phyloP scores from a whole-genome alignment of 1,284 basidiomycete species.

The Cystobasidiaceae sp. region DNA sequence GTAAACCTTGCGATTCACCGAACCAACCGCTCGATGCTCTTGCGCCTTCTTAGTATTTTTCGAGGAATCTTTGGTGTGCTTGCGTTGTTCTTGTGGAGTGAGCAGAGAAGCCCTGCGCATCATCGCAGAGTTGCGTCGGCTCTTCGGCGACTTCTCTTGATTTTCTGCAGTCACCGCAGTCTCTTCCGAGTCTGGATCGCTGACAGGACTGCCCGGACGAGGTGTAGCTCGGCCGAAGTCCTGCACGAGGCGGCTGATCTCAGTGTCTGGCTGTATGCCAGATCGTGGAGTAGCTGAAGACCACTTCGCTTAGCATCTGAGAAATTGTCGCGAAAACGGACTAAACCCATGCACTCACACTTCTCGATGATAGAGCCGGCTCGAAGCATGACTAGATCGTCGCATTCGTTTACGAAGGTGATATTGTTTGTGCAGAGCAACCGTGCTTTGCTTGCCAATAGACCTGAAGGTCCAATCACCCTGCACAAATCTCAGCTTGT shows the following conservation, averaged over 20 bases:
- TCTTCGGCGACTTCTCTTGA: constrained; percentile 2
- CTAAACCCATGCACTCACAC: neutral
- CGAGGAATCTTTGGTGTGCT: neutral
- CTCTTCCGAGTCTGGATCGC: constrained; percentile 38
- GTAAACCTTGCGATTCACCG: constrained; percentile 74
- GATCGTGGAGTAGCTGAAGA: constrained; percentile 11
- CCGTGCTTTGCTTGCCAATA: constrained; percentile 78
- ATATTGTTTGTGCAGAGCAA: constrained; percentile 87
- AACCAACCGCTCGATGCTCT: constrained; percentile 76
- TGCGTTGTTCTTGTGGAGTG: constrained; percentile 1
- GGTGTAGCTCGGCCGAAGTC: constrained; percentile 49
- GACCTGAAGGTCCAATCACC: constrained; percentile 80
- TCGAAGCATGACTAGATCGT: constrained; percentile 73
- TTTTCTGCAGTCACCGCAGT: constrained; percentile 3
- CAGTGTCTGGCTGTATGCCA: constrained; percentile 62
- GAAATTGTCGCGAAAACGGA: neutral
- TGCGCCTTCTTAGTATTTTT: constrained; percentile 52
- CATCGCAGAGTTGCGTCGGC: constrained; percentile 32
- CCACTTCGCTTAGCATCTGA: neutral
- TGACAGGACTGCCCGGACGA: constrained; percentile 49
- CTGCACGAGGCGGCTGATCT: constrained; percentile 70
- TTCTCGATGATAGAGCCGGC: constrained; percentile 77
- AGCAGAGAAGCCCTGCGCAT: constrained; percentile 4
- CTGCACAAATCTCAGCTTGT: constrained; percentile 34
- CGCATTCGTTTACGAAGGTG: constrained; percentile 72